Evolutionary conservation across 345 rosid genomes (phyloP), one percentile per base, ranked within the genome.

Genomic region (Linum lewisii): DNA sequence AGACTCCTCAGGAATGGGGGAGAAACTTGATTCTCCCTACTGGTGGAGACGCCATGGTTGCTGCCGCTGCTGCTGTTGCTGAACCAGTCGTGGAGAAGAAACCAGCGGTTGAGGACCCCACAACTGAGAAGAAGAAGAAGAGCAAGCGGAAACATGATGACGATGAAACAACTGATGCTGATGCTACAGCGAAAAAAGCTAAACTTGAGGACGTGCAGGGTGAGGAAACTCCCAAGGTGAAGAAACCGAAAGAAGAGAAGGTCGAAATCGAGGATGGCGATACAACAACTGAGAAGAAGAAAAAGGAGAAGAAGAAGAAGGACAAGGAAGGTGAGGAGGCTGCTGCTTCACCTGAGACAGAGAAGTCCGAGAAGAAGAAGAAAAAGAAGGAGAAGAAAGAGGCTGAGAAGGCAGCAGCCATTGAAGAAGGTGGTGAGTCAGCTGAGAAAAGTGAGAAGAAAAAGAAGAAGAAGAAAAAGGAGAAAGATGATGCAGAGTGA

Each of bases 11-110:
- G 4, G 97, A 90, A 66, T 90, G 96, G 96, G 16, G 61, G 58
- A 81, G 97, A 75, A 87, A 90, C 60, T 74, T 84, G 59, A 79
- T 79, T 51, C 66, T 90, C 66, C 87, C 96, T 24, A 15, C 81
- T 0, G 95, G 95, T 58, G 91, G 83, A 16, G 96, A 87, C 80
- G 70, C 91, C 45, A 52, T 79, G 65, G 69, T 87, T 67, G 97
- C 97, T 16, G 58, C 81, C 53, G 71, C 69, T 62, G 95, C 95
- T 6, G 97, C 97, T 63, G 81, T 78, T 5, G 57, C 76, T 37
- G 81, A 68, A 38, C 72, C 65, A 0, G 79, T 59, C 14, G 69
- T 52, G 11, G 69, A 42, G 47, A 5, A 59, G 50, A 63, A 14
- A 45, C n/a, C n/a, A n/a, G n/a, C n/a, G n/a, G 69, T 11, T 10